Evolutionary conservation across 768 basidiomycete genomes (phyloP).

Genomic region (Russula ochroleuca): DNA sequence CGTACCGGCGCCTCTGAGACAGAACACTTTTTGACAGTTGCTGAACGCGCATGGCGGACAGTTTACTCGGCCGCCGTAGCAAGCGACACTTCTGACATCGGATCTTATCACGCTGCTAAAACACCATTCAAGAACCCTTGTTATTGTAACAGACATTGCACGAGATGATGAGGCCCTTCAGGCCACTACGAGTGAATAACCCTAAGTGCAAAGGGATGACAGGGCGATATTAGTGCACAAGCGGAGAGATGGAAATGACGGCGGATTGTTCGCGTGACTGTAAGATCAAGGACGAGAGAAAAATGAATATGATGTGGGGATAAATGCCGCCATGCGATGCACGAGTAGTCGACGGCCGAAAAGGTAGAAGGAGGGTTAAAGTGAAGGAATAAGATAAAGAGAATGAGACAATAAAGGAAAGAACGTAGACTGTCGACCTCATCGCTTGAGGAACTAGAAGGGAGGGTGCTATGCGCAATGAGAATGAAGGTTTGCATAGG

Average conservation of each 20-base stretch:
- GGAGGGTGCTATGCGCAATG: slow-evolving; percentile 49
- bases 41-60: not conserved
- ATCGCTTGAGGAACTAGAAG: slow-evolving; percentile 47
- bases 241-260: slow-evolving; percentile 25
- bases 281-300: slow-evolving; percentile 23
- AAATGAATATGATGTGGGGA: slow-evolving; percentile 20
- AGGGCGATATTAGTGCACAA: slow-evolving; percentile 29
- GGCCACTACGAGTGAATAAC: slow-evolving; percentile 28
- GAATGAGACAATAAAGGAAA: slow-evolving; percentile 44
- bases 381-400: slow-evolving; percentile 84
- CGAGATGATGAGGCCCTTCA: slow-evolving; percentile 29
- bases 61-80: slow-evolving; percentile 3
- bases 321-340: slow-evolving; percentile 35
- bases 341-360: slow-evolving; percentile 37
- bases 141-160: slow-evolving; percentile 28
- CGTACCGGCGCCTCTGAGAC: slow-evolving; percentile 11
- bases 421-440: slow-evolving; percentile 52
- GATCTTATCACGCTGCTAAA: slow-evolving; percentile 9
- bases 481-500: slow-evolving; percentile 51
- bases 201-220: slow-evolving; percentile 27
- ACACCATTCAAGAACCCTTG: slow-evolving; percentile 28
- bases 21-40: slow-evolving; percentile 18
- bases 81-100: not conserved
- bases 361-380: slow-evolving; percentile 43
- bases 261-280: slow-evolving; percentile 28